These are phyloP conservation scores for Coffea humblotiana DNA, from an alignment of 305 asterid genomes.

Conservation along the genomic window DNA sequence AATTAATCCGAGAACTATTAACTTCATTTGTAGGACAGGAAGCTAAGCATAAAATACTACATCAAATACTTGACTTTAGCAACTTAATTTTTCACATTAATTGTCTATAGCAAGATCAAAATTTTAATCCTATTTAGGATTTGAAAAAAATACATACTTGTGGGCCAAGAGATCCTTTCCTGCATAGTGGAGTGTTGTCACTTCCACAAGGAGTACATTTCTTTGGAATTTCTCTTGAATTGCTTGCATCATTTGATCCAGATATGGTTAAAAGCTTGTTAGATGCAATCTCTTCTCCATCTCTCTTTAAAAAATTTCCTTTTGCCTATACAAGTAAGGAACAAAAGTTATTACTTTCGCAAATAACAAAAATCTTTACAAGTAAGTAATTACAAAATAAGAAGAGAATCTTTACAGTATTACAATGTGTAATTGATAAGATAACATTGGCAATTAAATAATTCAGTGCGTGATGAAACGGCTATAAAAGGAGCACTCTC, in stretches of 20 bases:
- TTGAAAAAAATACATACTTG: conserved; percentile 25
- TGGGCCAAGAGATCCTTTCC: conserved; percentile 46
- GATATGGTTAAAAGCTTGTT: background rate
- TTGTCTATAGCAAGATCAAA: background rate
- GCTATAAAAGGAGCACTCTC: too few species aligned
- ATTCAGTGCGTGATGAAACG: too few species aligned
- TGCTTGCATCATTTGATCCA: background rate
- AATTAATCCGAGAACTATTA: too few species aligned
- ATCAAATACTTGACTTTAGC: too few species aligned
- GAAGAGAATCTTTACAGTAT: too few species aligned
- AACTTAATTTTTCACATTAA: too few species aligned
- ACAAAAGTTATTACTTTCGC: background rate
- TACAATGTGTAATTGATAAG: background rate
- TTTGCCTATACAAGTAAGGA: background rate
- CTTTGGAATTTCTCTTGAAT: background rate
- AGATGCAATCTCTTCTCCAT: background rate
- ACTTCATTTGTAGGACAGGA: background rate
- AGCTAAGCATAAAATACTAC: too few species aligned
- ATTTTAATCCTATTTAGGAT: background rate
- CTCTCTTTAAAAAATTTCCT: background rate
- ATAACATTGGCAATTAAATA: too few species aligned
- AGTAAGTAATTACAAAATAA: too few species aligned
- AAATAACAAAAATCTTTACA: background rate
- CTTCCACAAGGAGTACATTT: conserved; percentile 29
- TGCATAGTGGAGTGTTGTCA: conserved; percentile 38